phyloP scores from a whole-genome alignment of 495 filamentous ascomycete genomes.

The Penicillium salamii region DNA sequence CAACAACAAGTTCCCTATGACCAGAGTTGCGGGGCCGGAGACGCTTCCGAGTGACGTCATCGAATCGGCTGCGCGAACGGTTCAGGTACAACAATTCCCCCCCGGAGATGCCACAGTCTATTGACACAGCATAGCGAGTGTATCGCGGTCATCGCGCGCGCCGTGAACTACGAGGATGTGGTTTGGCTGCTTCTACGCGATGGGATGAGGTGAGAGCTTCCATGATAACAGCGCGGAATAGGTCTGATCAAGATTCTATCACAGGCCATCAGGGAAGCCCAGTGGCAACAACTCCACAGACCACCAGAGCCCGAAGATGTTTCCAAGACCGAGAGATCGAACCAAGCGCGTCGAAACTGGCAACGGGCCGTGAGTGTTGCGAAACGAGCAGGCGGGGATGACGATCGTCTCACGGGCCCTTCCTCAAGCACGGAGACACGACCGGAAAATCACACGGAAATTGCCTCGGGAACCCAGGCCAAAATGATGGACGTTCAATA shows the following conservation, averaged over 20 bases:
- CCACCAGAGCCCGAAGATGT: conserved; percentile 36
- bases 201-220: conserved; percentile 56
- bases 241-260: background rate
- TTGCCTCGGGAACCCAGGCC: conserved; percentile 46
- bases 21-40: background rate
- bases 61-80: conserved; percentile 48
- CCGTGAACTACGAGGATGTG: conserved; percentile 60
- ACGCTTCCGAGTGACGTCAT: conserved; percentile 25
- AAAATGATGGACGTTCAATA: conserved; percentile 86
- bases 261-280: conserved; percentile 61
- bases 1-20: background rate
- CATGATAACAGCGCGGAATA: background rate
- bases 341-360: conserved; percentile 67
- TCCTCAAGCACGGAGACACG: conserved; percentile 28
- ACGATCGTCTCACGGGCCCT: conserved; percentile 29
- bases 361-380: conserved; percentile 68
- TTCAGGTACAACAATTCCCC: conserved; percentile 35
- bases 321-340: conserved; percentile 15
- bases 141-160: conserved; percentile 71
- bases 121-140: conserved; percentile 48
- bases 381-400: conserved; percentile 62
- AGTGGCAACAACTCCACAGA: conserved; percentile 18
- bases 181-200: conserved; percentile 62
- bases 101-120: background rate
- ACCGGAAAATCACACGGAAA: conserved; percentile 25